A percentile compares a stretch with the other conserved stretches of the same genome.
Conservation (phyloP, 306 rosid genomes). For the Prunus campanulata region DNA sequence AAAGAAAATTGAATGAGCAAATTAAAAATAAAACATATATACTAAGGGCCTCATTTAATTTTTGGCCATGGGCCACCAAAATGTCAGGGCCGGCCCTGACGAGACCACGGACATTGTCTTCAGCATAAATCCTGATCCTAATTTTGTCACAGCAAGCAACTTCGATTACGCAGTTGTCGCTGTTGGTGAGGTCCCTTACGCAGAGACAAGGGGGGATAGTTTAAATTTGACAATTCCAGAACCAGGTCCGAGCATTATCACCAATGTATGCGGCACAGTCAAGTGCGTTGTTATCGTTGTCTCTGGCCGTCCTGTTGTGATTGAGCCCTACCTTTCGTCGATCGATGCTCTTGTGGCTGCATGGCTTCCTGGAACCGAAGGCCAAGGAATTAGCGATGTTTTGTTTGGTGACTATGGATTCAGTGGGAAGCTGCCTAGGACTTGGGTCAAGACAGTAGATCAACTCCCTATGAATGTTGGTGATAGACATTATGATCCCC, state of each 20-base stretch:
- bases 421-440: constrained; percentile 17
- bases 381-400: constrained; percentile 20
- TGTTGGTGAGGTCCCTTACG: not conserved
- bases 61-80: no score
- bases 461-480: constrained; percentile 15
- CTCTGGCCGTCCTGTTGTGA: constrained; percentile 83
- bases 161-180: not conserved
- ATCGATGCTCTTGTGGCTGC: constrained; percentile 84
- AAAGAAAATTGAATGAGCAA: no score
- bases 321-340: constrained; percentile 59
- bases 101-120: not conserved
- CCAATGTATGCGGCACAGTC: constrained; percentile 5
- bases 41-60: no score
- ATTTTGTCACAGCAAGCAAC: not conserved
- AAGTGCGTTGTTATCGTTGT: constrained; percentile 62
- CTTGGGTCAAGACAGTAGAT: constrained; percentile 14
- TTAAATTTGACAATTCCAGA: not conserved
- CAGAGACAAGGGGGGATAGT: not conserved
- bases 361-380: constrained; percentile 67
- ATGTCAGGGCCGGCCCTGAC: no score
- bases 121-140: not conserved
- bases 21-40: no score
- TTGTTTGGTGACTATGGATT: constrained; percentile 74
- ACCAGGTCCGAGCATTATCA: not conserved
- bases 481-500: constrained; percentile 17